Base-by-base conservation (phyloP, 805 yeast species). In the Candida boidinii region DNA sequence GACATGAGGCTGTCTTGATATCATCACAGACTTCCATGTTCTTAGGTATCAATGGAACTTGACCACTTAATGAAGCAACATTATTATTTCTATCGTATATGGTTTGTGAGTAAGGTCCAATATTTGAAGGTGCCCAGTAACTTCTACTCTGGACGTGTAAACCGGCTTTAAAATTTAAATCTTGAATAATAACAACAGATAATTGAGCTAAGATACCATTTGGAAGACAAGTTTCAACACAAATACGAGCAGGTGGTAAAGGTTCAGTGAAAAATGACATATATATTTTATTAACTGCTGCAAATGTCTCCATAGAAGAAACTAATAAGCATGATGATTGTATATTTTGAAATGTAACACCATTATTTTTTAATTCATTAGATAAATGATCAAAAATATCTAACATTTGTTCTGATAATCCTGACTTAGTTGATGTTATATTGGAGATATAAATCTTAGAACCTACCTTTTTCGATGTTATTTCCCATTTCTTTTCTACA, bases 61-160 rank as follows among this genome's bases (percentile, higher is more conserved):
- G 97, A 0, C 98, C 98, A 31, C 96, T 84, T 10, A 88, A 53
- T 23, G 68, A 64, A 3, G 80, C 77, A 7, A 76, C 54, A 18
- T 66, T 56, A 35, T 74, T 71, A 14, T 50, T 50, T 11, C 48
- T 53, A 40, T 74, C 77, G 4, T 69, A 54, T 9, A 77, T 73
- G 0, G 88, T 72, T 55, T 92, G 98, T 0, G 98, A 90, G 51
- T 92, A 92, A 0, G 98, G 98, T 0, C 98, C 98, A 29, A 92
- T 92, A 44, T 92, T 92, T 23, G 95, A 90, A 0, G 98, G 98
- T 0, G 96, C 97, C 98, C 98, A 92, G 53, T 83, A 88, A 26
- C 96, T 87, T 38, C 88, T 67, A 1, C 96, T 87, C 46, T 92
- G 90, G 7, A 92, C 86, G 49, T 92, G 97, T 12, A 90, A 60